Conservation (phyloP, 495 filamentous ascomycete genomes). For the Penicillium angulare region DNA sequence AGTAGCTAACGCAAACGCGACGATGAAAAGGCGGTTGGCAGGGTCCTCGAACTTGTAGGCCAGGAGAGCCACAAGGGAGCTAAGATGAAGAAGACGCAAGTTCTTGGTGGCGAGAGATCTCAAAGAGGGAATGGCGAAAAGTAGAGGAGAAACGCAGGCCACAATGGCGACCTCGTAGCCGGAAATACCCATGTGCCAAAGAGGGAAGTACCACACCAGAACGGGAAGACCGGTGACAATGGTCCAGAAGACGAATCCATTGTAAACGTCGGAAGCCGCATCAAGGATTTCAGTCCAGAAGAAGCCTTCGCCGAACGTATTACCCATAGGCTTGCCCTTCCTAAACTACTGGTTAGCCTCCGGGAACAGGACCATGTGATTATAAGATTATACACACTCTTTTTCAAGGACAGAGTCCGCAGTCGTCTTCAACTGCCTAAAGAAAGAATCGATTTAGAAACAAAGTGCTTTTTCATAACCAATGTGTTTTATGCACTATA, state of each 20-base stretch:
- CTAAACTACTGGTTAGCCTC: constrained; percentile 51
- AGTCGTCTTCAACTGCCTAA: constrained; percentile 58
- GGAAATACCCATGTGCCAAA: constrained; percentile 99
- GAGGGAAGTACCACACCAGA: constrained; percentile 94
- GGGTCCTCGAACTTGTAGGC: constrained; percentile 76
- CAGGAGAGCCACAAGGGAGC: constrained; percentile 75
- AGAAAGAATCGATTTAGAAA: constrained; percentile 43
- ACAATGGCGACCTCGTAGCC: constrained; percentile 91
- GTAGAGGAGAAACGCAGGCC: constrained; percentile 74
- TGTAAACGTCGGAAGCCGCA: constrained; percentile 85
- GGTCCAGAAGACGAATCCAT: constrained; percentile 96
- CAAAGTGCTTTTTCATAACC: constrained; percentile 39
- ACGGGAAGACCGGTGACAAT: constrained; percentile 85
- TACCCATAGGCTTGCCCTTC: constrained; percentile 71
- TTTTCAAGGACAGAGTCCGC: constrained; percentile 82
- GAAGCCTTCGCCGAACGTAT: constrained; percentile 70
- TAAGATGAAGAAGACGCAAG: constrained; percentile 64
- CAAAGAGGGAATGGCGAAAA: constrained; percentile 71
- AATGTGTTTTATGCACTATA: constrained; percentile 44
- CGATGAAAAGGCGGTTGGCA: constrained; percentile 73
- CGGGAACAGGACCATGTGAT: constrained; percentile 1
- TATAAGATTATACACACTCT: constrained; percentile 61
- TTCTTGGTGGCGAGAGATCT: constrained; percentile 67
- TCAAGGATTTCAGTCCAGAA: constrained; percentile 74
- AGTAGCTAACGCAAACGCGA: constrained; percentile 74